These are phyloP conservation scores for Phialocephala subalpina DNA, from an alignment of 2,329 filamentous ascomycete species.

Conservation along the genomic window DNA sequence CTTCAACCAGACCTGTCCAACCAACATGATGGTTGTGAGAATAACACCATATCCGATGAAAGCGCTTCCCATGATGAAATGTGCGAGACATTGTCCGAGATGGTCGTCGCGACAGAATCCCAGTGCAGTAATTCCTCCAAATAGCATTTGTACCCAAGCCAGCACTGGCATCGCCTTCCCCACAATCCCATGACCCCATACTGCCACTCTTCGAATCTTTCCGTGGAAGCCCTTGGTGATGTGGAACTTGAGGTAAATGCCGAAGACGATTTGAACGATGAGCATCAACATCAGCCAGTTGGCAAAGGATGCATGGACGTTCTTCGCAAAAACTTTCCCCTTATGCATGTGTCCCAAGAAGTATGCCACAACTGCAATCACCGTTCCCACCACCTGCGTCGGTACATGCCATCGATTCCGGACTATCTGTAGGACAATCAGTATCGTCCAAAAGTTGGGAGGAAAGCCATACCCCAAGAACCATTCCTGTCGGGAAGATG, in stretches of 20 bases:
- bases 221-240: constrained; percentile 85
- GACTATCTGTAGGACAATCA: constrained; percentile 67
- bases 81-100: constrained; percentile 88
- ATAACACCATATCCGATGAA: constrained; percentile 95
- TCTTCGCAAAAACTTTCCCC: constrained; percentile 83
- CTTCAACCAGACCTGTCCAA: constrained; percentile 87
- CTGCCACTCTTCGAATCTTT: constrained; percentile 75
- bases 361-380: constrained; percentile 83
- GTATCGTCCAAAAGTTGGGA: constrained; percentile 1
- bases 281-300: constrained; percentile 83
- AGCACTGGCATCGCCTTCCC: constrained; percentile 89
- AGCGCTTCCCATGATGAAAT: constrained; percentile 98
- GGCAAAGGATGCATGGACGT: constrained; percentile 84
- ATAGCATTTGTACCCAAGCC: constrained; percentile 93
- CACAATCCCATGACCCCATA: constrained; percentile 78
- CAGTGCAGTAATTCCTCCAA: constrained; percentile 90
- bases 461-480: constrained; percentile 75
- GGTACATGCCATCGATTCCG: constrained; percentile 96
- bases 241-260: constrained; percentile 88
- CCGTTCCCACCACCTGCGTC: constrained; percentile 77
- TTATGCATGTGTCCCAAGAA: constrained; percentile 91
- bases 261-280: constrained; percentile 77
- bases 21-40: constrained; percentile 84
- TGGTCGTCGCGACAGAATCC: constrained; percentile 96
- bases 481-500: constrained; percentile 94